Percentiles rank a stretch among this genome's conserved stretches.
phyloP scores from a whole-genome alignment of 345 rosid species.

The Boechera divaricarpa region DNA sequence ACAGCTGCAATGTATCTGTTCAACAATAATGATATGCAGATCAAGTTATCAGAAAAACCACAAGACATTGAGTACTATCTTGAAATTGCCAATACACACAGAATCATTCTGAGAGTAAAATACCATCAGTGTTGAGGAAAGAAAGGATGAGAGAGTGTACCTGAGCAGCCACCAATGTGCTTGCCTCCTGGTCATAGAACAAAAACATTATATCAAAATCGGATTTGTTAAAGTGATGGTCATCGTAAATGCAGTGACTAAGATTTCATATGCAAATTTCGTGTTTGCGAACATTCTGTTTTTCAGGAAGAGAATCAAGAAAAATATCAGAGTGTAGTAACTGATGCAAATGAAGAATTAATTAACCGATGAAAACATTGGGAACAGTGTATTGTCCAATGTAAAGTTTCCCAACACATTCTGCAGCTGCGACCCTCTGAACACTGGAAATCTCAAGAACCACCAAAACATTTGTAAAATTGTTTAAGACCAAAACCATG shows the following conservation, averaged over 20 bases:
- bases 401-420: conserved; percentile 71
- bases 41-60: conserved; percentile 18
- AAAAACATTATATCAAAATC: conserved; percentile 1
- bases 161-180: conserved; percentile 98
- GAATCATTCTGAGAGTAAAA: not conserved
- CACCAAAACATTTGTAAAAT: conserved; percentile 25
- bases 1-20: conserved; percentile 77
- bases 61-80: not conserved
- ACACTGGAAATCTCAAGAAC: conserved; percentile 52
- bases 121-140: not conserved
- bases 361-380: conserved; percentile 89
- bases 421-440: conserved; percentile 86
- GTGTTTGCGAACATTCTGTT: not conserved
- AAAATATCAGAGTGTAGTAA: not conserved
- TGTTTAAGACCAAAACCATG: conserved; percentile 19
- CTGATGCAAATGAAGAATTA: not conserved
- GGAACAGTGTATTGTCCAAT: conserved; percentile 97
- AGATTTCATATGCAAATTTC: not conserved
- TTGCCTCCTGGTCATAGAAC: conserved; percentile 72
- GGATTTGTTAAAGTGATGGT: conserved; percentile 6
- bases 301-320: conserved; percentile 10
- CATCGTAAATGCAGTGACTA: not conserved
- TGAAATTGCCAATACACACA: not conserved
- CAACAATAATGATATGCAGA: conserved; percentile 32
- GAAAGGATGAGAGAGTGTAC: conserved; percentile 48